Evolutionary conservation across 75 land plant species (phyloP).

Genomic region (Pinus tabuliformis): DNA sequence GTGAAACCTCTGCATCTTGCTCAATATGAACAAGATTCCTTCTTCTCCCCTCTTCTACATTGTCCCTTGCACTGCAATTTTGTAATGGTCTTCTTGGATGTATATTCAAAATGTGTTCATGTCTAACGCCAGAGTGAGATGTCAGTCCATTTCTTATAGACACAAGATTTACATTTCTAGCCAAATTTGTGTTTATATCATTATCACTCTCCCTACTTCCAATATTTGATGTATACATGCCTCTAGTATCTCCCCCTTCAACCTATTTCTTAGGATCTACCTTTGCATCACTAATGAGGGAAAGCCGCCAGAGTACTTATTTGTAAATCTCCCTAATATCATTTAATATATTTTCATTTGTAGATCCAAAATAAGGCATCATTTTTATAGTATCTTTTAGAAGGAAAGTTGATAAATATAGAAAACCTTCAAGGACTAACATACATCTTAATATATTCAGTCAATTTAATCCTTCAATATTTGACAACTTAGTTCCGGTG

Average conservation of each 20-base stretch:
- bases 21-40: too few species aligned
- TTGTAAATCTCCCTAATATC: conserved; percentile 2
- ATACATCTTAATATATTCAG: conserved; percentile 2
- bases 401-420: conserved; percentile 12
- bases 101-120: conserved; percentile 7
- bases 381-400: conserved; percentile 13
- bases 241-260: background rate
- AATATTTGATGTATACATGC: background rate
- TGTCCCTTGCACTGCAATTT: conserved; percentile 8
- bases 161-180: conserved; percentile 13
- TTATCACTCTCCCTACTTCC: too few species aligned
- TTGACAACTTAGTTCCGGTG: conserved; percentile 40
- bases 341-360: background rate
- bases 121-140: conserved; percentile 14
- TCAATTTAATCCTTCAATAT: background rate
- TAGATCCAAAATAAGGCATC: conserved; percentile 12
- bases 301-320: conserved; percentile 10
- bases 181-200: background rate
- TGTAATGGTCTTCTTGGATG: conserved; percentile 12
- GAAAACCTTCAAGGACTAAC: conserved; percentile 14
- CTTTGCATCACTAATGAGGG: background rate
- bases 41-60: too few species aligned
- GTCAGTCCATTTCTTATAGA: background rate
- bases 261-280: conserved; percentile 5
- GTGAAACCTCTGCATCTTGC: too few species aligned